These are phyloP conservation scores for Hypomyces rosellus DNA, from an alignment of 2,329 filamentous ascomycete genomes.

Conservation along the genomic window DNA sequence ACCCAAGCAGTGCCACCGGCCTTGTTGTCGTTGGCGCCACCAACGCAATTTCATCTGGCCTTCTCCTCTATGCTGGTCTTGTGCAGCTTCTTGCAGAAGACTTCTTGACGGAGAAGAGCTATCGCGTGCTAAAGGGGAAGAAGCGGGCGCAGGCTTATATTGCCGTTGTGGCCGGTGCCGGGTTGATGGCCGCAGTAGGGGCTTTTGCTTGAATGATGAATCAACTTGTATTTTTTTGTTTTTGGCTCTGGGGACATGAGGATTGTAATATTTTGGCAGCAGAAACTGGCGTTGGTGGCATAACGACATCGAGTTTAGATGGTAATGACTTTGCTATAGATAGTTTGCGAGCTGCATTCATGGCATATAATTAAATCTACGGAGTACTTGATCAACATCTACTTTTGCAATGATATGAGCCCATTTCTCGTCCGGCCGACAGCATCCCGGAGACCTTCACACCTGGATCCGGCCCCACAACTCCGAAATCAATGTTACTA, in stretches of 20 bases:
- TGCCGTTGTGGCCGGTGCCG: conserved; percentile 57
- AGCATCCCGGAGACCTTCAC: background rate
- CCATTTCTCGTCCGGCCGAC: too few species aligned
- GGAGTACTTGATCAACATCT: too few species aligned
- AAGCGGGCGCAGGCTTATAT: conserved; percentile 57
- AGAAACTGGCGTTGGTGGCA: background rate
- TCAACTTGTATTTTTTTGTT: background rate
- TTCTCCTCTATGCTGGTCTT: conserved; percentile 74
- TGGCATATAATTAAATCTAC: too few species aligned
- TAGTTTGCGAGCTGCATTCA: too few species aligned
- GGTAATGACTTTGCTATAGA: too few species aligned
- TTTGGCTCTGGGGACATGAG: background rate
- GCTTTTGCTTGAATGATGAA: conserved; percentile 53
- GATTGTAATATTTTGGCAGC: background rate
- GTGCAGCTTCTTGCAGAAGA: conserved; percentile 83
- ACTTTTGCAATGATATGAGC: background rate
- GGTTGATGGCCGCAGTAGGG: conserved; percentile 65
- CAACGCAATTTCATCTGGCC: conserved; percentile 76
- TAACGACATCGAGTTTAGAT: background rate
- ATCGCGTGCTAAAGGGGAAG: conserved; percentile 56
- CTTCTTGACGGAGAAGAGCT: conserved; percentile 71
- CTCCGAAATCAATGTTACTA: background rate
- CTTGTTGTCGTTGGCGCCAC: conserved; percentile 79
- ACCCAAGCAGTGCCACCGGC: conserved; percentile 68
- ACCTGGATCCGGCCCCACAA: background rate